Evolutionary conservation across 1,139 yeast genomes (phyloP), one percentile per base, ranked within the genome.

Genomic region (Petasospora rhodanensis): DNA sequence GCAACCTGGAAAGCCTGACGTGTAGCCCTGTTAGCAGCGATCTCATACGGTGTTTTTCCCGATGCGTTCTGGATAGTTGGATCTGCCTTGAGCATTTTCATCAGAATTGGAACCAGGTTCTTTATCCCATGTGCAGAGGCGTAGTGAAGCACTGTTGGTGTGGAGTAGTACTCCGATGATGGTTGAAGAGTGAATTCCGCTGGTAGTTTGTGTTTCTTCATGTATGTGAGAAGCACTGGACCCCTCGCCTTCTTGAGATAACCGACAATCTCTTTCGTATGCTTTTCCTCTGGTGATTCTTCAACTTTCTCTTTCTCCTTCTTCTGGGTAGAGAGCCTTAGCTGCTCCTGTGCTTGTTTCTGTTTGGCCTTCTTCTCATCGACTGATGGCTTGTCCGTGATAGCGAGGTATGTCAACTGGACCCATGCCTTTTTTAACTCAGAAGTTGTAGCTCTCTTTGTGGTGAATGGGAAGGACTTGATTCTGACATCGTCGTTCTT

Each of bases 401-500:
- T 54, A 26, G 66, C 62, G 43, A 83, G 61, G 45, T 82, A 77
- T 0, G 89, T 66, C 38, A 91, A 64, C 45, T 80, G 79, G 18
- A 75, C 69, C 97, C 98, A 91, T 0, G 94, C 86, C 29, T 79
- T 70, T 51, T 79, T 84, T 46, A 93, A 61, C 54, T 89, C 98
- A 3, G 76, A 63, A 0, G 83, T 70, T 0, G 96, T 89, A 0
- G 98, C 95, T 46, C 96, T 70, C 37, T 76, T 75, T 0, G 98
- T 91, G 0, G 96, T 80, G 58, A 91, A 86, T 2, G 98, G 98
- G 54, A 91, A 76, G 7, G 67, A 61, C 42, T 72, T 73, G 4
- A 87, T 58, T 43, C 95, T 67, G 2, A 61, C 46, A 53, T 84
- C 94, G 29, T 64, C 64, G 28, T 52, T 60, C 29, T 59, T 51